A percentile compares a stretch with the other conserved stretches of the same genome.
phyloP scores from a whole-genome alignment of 257 asterid genomes.

The Solanum etuberosum region DNA sequence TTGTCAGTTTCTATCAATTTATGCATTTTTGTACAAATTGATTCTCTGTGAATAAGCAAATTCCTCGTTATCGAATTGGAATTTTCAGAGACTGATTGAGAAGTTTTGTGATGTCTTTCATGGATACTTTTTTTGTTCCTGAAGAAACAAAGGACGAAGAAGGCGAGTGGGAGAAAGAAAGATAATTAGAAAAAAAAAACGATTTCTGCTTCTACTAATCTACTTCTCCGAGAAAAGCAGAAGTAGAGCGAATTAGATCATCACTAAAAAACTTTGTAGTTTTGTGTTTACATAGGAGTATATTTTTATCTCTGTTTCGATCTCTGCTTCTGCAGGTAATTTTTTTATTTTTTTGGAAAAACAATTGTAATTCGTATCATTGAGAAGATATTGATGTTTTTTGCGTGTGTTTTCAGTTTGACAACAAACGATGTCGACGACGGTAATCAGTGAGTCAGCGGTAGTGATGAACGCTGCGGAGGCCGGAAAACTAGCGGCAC shows the following conservation, averaged over 20 bases:
- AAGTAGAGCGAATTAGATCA: neutral
- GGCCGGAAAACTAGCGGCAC: neutral
- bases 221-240: neutral
- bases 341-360: neutral
- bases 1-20: slow-evolving; percentile 5
- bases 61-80: neutral
- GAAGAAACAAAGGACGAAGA: slow-evolving; percentile 23
- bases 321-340: neutral
- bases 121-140: slow-evolving; percentile 16
- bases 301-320: neutral
- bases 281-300: neutral
- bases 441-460: slow-evolving; percentile 19
- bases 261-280: neutral
- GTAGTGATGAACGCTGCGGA: slow-evolving; percentile 20
- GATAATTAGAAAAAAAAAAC: neutral
- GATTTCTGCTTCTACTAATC: neutral
- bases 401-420: neutral
- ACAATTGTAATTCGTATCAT: neutral
- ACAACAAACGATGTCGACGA: slow-evolving; percentile 25
- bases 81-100: neutral
- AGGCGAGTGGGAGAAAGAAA: slow-evolving; percentile 30
- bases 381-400: neutral
- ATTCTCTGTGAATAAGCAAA: neutral
- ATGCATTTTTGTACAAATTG: neutral
- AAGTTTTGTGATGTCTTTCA: slow-evolving; percentile 13